Evolutionary conservation across 2,329 filamentous ascomycete species (phyloP), one percentile per base, ranked within the genome.

Genomic region (Onygenales sp.): DNA sequence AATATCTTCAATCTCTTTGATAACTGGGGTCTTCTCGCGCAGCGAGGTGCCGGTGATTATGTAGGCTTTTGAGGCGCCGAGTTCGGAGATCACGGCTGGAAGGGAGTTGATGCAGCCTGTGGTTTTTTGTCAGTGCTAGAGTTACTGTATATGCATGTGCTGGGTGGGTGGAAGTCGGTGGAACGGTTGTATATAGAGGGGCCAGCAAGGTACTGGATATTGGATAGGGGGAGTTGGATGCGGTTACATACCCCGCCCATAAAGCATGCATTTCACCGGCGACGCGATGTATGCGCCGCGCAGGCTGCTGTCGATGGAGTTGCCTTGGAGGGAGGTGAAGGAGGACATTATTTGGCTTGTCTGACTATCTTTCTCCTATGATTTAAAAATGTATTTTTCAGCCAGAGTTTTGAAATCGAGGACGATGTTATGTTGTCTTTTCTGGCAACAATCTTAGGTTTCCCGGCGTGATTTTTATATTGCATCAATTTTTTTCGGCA

Each of bases 1-100:
- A 8, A 52, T 49, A 3, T 10, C 42, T 36, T 58, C 52, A 4
- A 58, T 42, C 17, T 51, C 45, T 21, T 51, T 54, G 11, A 58
- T 56, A 34, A 58, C 54, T 2, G 56, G 56, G 7, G 56, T 58
- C 47, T 58, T 58, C 47, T 58, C 52, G 7, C 48, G 42, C 1
- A 58, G 49, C 17, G 56, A 58, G 27, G 39, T 52, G 9, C 56
- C 56, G 3, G 56, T 58, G 32, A 58, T 56, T 14, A 58, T 54
- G 31, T 52, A 58, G 7, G 56, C 56, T 37, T 56, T 58, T 14
- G 54, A 54, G 5, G 45, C 54, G 21, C 52, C 54, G 17, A 58
- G 52, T 9, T 56, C 42, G 4, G 49, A 42, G 6, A 58, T 42
- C 3, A 58, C 39, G 7, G 46, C 43, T n/a, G 49, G 49, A 6